Base-by-base conservation (phyloP, 75 land plant genomes). In the Pinus albicaulis region DNA sequence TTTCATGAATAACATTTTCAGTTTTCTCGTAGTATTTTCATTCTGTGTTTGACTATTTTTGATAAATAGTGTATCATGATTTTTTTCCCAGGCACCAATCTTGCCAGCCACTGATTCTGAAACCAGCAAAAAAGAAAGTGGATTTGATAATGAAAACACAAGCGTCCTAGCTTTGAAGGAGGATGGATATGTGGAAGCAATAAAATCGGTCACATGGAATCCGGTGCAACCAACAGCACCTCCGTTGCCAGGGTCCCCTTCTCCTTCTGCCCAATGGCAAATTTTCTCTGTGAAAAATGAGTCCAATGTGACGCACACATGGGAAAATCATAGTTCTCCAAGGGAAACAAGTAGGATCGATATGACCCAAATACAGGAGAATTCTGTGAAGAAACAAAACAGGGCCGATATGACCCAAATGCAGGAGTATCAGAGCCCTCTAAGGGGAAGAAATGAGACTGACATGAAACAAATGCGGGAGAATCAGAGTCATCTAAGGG, bases 191-290 rank as follows among this genome's bases (percentile, higher is more conserved):
- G 11, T 68, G 48, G 48, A n/a, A 41, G 23, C 23, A 20, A 44
- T 68, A 20, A 22, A 68, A 20, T 68, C 71, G 41, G 26, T 64
- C 20, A 20, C 68, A 17, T 68, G 44, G 71, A 68, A 68, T 34
- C 71, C 48, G 10, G 71, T 68, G 11, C 52, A 41, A 38, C 71
- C 71, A 41, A 38, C 71, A 68, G 71, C 68, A 64, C 68, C 68
- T 64, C 68, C 68, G 5, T 36, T 64, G 31, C 68, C 68, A 5
- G 68, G 34, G 34, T 64, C 41, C 34, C 41, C 19, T 34, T 24
- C 20, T 17, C 68, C 53, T 48, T 48, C 53, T 48, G 11, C 53
- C 53, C 53, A 48, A 10, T 10, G 53, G 11, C 53, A 48, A 10
- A 48, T 48, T 48, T 48, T 48, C 12, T 48, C 53, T 10, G 53